A percentile compares a stretch with the other conserved stretches of the same genome.
phyloP scores from a whole-genome alignment of 805 yeast genomes.

The Ogataea siamensis region DNA sequence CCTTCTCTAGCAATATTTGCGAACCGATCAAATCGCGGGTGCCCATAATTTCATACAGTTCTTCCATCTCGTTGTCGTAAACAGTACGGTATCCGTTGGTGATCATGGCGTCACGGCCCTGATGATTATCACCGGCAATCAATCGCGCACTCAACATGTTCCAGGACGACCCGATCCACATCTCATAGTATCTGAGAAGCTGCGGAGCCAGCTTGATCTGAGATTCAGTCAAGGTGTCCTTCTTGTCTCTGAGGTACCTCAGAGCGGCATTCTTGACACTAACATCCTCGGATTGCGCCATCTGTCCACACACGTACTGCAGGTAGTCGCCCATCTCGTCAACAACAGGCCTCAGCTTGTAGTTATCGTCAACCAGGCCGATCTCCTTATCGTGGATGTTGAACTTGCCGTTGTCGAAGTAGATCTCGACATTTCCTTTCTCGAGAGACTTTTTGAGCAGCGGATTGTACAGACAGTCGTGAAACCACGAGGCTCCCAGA shows the following conservation, averaged over 20 bases:
- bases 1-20: constrained; percentile 23
- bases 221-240: constrained; percentile 44
- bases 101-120: constrained; percentile 71
- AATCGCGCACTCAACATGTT: constrained; percentile 60
- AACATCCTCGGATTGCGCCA: constrained; percentile 44
- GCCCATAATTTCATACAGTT: constrained; percentile 21
- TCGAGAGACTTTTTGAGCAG: constrained; percentile 48
- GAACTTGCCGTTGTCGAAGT: constrained; percentile 34
- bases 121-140: constrained; percentile 34
- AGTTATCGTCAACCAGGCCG: constrained; percentile 47
- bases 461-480: constrained; percentile 68
- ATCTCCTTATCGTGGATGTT: constrained; percentile 22
- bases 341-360: constrained; percentile 38
- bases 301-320: constrained; percentile 14
- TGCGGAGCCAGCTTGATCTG: constrained; percentile 53
- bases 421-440: constrained; percentile 29
- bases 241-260: constrained; percentile 45
- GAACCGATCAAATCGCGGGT: constrained; percentile 12
- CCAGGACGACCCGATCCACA: constrained; percentile 80
- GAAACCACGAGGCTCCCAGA: constrained; percentile 91
- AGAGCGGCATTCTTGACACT: constrained; percentile 52
- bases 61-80: constrained; percentile 31
- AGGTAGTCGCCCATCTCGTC: constrained; percentile 32
- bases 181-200: constrained; percentile 52
- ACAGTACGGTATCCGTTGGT: constrained; percentile 51